Evolutionary conservation across 208 protist genomes (phyloP).

Genomic region (Leptomonas seymouri): DNA sequence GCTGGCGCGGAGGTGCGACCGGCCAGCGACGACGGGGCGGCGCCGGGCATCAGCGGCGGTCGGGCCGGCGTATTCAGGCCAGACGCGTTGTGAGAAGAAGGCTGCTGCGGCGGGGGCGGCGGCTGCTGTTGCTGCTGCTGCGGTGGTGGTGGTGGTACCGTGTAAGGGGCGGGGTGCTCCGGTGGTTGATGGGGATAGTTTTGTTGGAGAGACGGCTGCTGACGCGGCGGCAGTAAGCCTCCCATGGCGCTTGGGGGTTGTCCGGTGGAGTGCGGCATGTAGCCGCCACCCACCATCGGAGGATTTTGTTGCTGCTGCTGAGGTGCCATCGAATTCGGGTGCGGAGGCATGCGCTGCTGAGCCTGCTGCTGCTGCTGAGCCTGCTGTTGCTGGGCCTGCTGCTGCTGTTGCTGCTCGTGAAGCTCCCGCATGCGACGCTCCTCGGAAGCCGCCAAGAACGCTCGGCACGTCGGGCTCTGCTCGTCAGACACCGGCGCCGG

Average conservation of each 20-base stretch:
- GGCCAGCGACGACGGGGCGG: conserved; percentile 2
- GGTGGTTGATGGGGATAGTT: background rate
- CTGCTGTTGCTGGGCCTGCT: conserved; percentile 34
- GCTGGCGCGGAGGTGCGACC: conserved; percentile 4
- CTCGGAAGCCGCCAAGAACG: conserved; percentile 44
- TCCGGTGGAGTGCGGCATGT: conserved; percentile 11
- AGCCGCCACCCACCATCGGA: conserved; percentile 5
- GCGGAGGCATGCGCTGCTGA: conserved; percentile 17
- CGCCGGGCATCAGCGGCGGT: conserved; percentile 17
- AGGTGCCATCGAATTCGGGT: conserved; percentile 5
- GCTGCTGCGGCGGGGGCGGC: background rate
- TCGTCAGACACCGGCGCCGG: conserved; percentile 52
- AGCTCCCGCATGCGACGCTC: conserved; percentile 29
- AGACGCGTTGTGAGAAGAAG: background rate
- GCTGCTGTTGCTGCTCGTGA: conserved; percentile 44
- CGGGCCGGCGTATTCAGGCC: conserved; percentile 8
- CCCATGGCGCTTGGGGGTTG: conserved; percentile 5
- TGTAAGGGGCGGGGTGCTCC: background rate
- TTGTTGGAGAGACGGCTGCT: background rate
- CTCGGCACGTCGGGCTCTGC: conserved; percentile 48
- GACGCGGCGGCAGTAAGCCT: background rate
- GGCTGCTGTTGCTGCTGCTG: background rate
- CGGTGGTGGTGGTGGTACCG: background rate
- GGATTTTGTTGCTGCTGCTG: conserved; percentile 14
- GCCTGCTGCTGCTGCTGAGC: conserved; percentile 25